Evolutionary conservation across 225 moss, liverwort and hornwort genomes (phyloP).

Genomic region (Rhytidiadelphus loreus): DNA sequence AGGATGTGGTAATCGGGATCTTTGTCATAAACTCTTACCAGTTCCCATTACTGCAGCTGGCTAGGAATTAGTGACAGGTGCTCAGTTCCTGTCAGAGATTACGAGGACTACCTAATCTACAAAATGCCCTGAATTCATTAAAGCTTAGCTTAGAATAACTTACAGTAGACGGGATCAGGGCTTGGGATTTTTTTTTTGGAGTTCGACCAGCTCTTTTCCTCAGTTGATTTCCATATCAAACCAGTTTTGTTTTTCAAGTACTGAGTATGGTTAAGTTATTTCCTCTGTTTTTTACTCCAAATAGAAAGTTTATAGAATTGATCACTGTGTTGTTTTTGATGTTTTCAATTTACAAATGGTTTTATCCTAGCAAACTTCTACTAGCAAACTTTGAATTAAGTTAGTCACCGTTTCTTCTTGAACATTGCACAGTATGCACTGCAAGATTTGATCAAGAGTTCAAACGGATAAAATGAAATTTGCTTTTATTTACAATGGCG

Average conservation of each 20-base stretch:
- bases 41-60: background rate
- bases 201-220: background rate
- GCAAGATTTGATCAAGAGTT: background rate
- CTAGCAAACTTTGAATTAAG: background rate
- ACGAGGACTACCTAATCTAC: background rate
- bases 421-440: rapidly evolving
- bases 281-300: background rate
- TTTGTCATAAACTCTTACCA: background rate
- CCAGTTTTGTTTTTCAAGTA: background rate
- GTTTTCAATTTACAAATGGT: rapidly evolving
- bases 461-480: too few species aligned
- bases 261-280: rapidly evolving
- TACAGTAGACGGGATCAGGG: background rate
- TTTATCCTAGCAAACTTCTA: background rate
- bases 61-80: background rate
- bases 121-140: background rate
- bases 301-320: background rate
- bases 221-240: background rate
- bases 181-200: background rate
- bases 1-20: background rate
- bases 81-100: background rate
- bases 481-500: background rate
- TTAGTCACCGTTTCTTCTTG: rapidly evolving
- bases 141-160: too few species aligned
- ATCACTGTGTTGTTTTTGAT: rapidly evolving